Evolutionary conservation across 495 filamentous ascomycete genomes (phyloP).

Genomic region (Daldinia concentrica): DNA sequence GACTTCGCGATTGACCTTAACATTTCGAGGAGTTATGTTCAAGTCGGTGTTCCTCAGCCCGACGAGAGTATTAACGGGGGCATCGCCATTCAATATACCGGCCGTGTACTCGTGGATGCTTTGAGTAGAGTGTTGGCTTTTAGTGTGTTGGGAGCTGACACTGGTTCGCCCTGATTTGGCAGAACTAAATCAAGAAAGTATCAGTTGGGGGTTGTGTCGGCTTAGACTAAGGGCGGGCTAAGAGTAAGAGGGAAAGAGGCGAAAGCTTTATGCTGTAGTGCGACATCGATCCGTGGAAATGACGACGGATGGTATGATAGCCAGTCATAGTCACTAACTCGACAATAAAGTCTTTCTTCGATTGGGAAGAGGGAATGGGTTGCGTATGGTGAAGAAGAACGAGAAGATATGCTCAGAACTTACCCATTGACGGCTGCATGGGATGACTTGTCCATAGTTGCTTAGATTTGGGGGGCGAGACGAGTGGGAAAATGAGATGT

Average conservation of each 20-base stretch:
- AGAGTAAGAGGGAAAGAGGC: neutral
- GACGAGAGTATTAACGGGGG: slow-evolving; percentile 12
- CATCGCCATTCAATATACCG: neutral
- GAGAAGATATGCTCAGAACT: neutral
- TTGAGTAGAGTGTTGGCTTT: neutral
- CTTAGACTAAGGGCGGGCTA: neutral
- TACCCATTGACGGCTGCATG: neutral
- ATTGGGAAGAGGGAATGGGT: neutral
- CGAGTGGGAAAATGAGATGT: neutral
- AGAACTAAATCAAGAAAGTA: neutral
- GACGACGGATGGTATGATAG: neutral
- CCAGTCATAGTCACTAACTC: neutral
- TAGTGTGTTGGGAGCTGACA: neutral
- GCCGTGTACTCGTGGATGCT: neutral
- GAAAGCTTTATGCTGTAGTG: neutral
- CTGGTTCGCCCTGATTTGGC: neutral
- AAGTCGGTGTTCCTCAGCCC: neutral
- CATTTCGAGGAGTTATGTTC: neutral
- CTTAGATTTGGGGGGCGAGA: neutral
- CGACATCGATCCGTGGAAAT: neutral
- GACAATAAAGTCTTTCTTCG: neutral
- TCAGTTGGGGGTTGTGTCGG: neutral
- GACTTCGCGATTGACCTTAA: slow-evolving; percentile 13
- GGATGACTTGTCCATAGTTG: neutral
- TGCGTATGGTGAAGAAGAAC: neutral